Percentiles rank a stretch among this genome's conserved stretches.
These are phyloP conservation scores for Yamadazyma taylorii DNA, from an alignment of 1,139 yeast genomes.

Conservation along the genomic window DNA sequence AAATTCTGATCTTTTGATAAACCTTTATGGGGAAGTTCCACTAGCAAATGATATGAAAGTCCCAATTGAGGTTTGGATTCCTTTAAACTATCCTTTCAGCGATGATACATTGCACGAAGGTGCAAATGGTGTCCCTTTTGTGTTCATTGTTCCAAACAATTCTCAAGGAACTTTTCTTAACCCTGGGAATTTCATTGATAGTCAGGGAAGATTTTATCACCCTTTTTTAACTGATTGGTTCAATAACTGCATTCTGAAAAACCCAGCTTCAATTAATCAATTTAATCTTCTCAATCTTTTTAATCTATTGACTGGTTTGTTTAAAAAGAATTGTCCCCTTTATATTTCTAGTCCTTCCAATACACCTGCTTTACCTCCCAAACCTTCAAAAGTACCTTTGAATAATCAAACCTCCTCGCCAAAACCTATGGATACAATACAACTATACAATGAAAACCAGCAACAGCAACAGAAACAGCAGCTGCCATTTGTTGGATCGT, in stretches of 20 bases:
- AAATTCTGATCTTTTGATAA: conserved; percentile 55
- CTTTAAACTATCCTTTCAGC: conserved; percentile 60
- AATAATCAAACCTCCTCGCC: neutral
- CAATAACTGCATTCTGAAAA: conserved; percentile 17
- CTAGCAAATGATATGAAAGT: conserved; percentile 31
- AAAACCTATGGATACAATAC: no score
- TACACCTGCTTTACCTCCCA: conserved; percentile 8
- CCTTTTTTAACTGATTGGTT: conserved; percentile 68
- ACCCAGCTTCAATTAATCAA: conserved; percentile 10
- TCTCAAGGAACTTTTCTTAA: conserved; percentile 37
- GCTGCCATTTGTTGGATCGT: conserved; percentile 5
- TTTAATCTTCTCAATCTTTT: conserved; percentile 42
- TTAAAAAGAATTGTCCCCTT: conserved; percentile 40
- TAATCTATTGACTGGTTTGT: conserved; percentile 36
- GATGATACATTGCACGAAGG: conserved; percentile 12
- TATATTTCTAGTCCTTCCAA: conserved; percentile 8
- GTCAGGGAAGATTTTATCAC: conserved; percentile 73
- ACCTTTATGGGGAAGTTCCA: conserved; percentile 54
- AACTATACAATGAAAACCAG: no score
- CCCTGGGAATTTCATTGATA: conserved; percentile 69
- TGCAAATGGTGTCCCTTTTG: conserved; percentile 54
- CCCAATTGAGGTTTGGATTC: conserved; percentile 80
- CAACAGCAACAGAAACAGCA: conserved; percentile 6
- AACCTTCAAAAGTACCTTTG: conserved; percentile 4
- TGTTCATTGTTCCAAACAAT: conserved; percentile 55